phyloP scores from a whole-genome alignment of 1,284 basidiomycete species.

The Sanghuangporus sanghuang region DNA sequence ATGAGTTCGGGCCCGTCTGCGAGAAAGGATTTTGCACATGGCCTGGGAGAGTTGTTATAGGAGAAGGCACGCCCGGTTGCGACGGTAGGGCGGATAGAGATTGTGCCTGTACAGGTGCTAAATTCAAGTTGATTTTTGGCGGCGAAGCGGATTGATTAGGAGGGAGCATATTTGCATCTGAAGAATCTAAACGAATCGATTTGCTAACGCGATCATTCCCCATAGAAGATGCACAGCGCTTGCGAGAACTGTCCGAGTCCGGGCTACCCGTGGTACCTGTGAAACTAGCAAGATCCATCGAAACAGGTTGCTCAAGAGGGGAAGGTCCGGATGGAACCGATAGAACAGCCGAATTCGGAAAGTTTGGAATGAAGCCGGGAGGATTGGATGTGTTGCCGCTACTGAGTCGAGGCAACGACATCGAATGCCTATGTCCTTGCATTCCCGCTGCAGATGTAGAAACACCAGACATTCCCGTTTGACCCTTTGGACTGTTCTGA shows the following conservation, averaged over 20 bases:
- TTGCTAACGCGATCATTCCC: conserved; percentile 14
- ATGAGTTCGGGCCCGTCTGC: neutral
- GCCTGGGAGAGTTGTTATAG: conserved; percentile 2
- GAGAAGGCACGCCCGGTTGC: conserved; percentile 4
- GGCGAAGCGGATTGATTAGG: conserved; percentile 25
- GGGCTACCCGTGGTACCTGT: conserved; percentile 9
- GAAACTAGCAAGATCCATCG: conserved; percentile 4
- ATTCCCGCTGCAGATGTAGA: neutral
- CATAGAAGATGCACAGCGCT: conserved; percentile 22
- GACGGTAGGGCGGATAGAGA: neutral
- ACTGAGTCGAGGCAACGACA: conserved; percentile 12
- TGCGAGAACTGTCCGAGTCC: conserved; percentile 19
- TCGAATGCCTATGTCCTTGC: conserved; percentile 10
- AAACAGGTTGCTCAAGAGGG: conserved; percentile 2
- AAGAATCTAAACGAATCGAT: conserved; percentile 13
- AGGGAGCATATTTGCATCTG: conserved; percentile 19
- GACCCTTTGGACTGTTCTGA: conserved; percentile 6
- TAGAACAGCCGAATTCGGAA: conserved; percentile 4
- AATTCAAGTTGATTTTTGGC: conserved; percentile 5
- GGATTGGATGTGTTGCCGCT: neutral
- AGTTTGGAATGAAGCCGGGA: conserved; percentile 15
- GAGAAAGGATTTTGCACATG: neutral
- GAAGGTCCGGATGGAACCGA: conserved; percentile 4
- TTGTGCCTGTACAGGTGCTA: neutral
- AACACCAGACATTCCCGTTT: neutral